phyloP scores from a whole-genome alignment of 148 eudicot species.

The Cornus florida region DNA sequence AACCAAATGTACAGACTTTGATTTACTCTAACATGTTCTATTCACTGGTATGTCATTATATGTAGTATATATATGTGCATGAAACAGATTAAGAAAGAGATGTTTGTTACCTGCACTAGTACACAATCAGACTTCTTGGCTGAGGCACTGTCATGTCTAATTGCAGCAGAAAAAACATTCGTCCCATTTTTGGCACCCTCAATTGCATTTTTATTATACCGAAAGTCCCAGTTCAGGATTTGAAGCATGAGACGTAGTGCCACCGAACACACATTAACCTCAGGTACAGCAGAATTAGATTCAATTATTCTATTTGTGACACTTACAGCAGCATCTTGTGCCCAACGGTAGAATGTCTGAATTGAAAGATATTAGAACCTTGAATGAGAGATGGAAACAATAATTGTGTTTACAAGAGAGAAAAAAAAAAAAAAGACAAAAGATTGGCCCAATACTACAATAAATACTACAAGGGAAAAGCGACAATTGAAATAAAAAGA shows the following conservation, averaged over 20 bases:
- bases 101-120: conserved; percentile 66
- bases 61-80: no score
- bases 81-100: not conserved
- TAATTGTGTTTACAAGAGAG: not conserved
- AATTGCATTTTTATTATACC: conserved; percentile 30
- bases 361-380: not conserved
- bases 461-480: not conserved
- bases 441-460: conserved; percentile 4
- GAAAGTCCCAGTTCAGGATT: conserved; percentile 92
- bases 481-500: conserved; percentile 7
- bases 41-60: not conserved
- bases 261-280: conserved; percentile 79
- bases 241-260: conserved; percentile 90
- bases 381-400: not conserved
- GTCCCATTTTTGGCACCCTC: conserved; percentile 45
- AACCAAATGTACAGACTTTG: not conserved
- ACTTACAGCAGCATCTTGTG: conserved; percentile 74
- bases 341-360: conserved; percentile 89
- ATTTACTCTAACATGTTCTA: not conserved
- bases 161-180: conserved; percentile 54
- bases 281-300: conserved; percentile 72
- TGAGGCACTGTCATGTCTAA: conserved; percentile 43
- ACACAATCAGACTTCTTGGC: conserved; percentile 57
- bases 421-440: no score
- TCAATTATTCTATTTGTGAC: conserved; percentile 65